Conservation (phyloP, 192 early-diverging fungal species). For the Globomyces pollinis-pini region DNA sequence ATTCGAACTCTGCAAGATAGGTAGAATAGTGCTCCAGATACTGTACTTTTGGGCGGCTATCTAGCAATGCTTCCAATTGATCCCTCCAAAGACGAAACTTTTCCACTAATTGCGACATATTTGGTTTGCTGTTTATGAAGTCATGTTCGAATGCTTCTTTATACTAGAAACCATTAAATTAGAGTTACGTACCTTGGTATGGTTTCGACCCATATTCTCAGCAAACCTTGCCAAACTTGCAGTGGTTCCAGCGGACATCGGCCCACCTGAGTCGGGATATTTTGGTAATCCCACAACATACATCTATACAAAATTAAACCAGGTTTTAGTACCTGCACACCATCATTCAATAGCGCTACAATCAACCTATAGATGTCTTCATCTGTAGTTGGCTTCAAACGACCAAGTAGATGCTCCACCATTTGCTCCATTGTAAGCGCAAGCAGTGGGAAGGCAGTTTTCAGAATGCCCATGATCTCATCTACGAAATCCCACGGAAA, state of each 20-base stretch:
- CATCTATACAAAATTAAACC: constrained; percentile 16
- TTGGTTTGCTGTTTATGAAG: constrained; percentile 85
- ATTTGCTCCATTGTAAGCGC: constrained; percentile 96
- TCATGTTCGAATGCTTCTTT: constrained; percentile 75
- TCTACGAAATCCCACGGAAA: constrained; percentile 79
- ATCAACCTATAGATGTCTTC: constrained; percentile 97
- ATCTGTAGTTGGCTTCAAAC: constrained; percentile 88
- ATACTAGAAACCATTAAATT: constrained; percentile 25
- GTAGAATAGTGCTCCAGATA: constrained; percentile 82
- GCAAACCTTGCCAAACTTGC: constrained; percentile 81
- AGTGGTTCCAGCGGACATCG: constrained; percentile 60
- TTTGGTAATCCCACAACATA: constrained; percentile 59
- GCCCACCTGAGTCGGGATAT: constrained; percentile 54
- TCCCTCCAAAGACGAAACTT: constrained; percentile 89
- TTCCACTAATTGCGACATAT: constrained; percentile 73
- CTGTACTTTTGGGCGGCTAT: constrained; percentile 70
- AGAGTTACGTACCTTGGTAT: constrained; percentile 52
- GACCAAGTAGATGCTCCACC: constrained; percentile 93
- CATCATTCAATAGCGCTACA: constrained; percentile 85
- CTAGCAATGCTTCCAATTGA: constrained; percentile 79
- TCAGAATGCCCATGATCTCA: constrained; percentile 89
- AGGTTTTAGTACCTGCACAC: constrained; percentile 56
- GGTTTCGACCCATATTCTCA: constrained; percentile 73
- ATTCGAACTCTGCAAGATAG: constrained; percentile 96
- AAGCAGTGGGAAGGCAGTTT: constrained; percentile 89